These are phyloP conservation scores for Pichia manshurica DNA, from an alignment of 805 yeast species.

Conservation along the genomic window DNA sequence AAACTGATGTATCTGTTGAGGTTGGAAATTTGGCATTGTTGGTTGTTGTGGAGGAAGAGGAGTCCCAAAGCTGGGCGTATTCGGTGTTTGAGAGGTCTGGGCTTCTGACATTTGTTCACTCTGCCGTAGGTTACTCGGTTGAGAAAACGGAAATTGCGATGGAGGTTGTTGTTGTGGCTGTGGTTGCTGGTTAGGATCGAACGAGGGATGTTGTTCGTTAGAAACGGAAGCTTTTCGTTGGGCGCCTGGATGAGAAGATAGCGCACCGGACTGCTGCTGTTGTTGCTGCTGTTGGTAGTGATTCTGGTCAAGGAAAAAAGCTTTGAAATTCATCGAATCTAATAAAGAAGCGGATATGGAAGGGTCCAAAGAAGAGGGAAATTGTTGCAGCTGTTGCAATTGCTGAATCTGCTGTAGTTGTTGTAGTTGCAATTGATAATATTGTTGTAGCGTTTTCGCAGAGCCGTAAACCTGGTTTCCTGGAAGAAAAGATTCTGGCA, in stretches of 20 bases:
- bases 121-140: too few species aligned
- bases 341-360: background rate
- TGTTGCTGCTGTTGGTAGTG: background rate
- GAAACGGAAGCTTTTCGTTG: too few species aligned
- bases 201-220: too few species aligned
- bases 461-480: background rate
- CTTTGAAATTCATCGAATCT: background rate
- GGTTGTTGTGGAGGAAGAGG: background rate
- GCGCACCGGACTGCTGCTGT: background rate
- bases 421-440: background rate
- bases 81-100: too few species aligned
- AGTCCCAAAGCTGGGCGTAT: too few species aligned
- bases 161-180: too few species aligned
- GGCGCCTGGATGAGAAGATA: too few species aligned
- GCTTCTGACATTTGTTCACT: too few species aligned
- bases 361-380: background rate
- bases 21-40: background rate
- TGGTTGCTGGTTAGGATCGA: too few species aligned
- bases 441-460: background rate
- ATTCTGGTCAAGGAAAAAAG: background rate
- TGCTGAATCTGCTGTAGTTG: background rate
- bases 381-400: background rate
- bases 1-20: conserved; percentile 5
- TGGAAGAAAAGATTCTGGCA: background rate
- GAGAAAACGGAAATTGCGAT: too few species aligned